phyloP scores from a whole-genome alignment of 768 basidiomycete species.

The Pleurotus salmoneostramineus region DNA sequence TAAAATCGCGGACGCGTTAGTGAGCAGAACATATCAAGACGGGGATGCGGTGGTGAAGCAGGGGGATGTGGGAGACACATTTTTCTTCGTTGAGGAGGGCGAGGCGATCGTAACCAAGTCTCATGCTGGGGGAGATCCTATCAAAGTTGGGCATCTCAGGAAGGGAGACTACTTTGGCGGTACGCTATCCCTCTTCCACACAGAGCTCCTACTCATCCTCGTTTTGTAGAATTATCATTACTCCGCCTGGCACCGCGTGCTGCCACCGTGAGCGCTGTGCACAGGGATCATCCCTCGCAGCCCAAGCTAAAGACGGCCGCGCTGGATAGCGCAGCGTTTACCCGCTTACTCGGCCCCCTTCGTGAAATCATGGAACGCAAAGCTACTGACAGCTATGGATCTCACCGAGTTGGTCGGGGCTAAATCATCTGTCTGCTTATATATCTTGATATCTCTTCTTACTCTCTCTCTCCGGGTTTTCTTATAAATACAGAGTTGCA shows the following conservation, averaged over 20 bases:
- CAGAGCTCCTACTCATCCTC: constrained; percentile 2
- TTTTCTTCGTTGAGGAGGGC: constrained; percentile 97
- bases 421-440: too few relatives aligned
- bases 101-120: constrained; percentile 84
- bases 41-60: constrained; percentile 87
- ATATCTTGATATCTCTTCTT: too few relatives aligned
- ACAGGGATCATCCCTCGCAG: constrained; percentile 39
- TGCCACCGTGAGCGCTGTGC: constrained; percentile 88
- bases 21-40: constrained; percentile 75
- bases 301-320: constrained; percentile 90
- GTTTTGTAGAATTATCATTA: constrained; percentile 76
- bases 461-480: too few relatives aligned
- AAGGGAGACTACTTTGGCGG: constrained; percentile 99
- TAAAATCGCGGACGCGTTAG: constrained; percentile 95
- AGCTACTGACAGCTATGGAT: constrained; percentile 71
- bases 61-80: constrained; percentile 95
- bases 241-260: constrained; percentile 87
- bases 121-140: constrained; percentile 57
- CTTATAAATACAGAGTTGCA: too few relatives aligned
- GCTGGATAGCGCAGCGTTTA: constrained; percentile 90
- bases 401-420: constrained; percentile 4
- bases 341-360: constrained; percentile 86
- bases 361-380: constrained; percentile 91
- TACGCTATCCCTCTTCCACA: constrained; percentile 21
- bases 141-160: constrained; percentile 69